Percentiles rank a stretch among this genome's conserved stretches.
These are phyloP conservation scores for Podila epicladia DNA, from an alignment of 192 early-diverging fungal genomes.

Conservation along the genomic window DNA sequence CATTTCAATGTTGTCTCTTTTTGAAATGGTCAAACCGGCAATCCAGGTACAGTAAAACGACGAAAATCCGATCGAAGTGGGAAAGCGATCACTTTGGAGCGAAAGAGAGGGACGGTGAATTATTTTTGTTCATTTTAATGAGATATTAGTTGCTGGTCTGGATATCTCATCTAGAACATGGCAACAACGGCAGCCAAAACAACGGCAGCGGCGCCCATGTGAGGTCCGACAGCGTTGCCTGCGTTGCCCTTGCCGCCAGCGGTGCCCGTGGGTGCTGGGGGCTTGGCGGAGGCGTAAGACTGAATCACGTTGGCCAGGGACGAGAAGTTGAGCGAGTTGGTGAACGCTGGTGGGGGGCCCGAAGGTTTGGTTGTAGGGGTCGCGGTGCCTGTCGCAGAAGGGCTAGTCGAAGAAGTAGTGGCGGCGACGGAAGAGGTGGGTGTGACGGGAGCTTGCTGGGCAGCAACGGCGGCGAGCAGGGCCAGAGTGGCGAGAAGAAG, in stretches of 20 bases:
- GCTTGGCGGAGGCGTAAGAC: background rate
- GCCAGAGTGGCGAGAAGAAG: conserved; percentile 22
- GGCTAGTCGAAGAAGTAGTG: background rate
- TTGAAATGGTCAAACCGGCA: no score
- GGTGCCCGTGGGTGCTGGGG: background rate
- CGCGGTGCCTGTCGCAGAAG: background rate
- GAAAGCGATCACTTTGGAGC: background rate
- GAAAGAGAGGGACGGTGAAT: no score
- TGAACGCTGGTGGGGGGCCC: background rate
- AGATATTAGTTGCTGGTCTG: background rate
- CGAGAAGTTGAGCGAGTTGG: background rate
- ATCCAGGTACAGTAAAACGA: background rate
- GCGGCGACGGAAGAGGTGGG: background rate
- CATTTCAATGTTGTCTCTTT: no score
- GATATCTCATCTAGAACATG: background rate
- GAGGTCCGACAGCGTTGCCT: conserved; percentile 8
- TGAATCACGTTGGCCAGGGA: background rate
- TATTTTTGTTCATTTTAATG: conserved; percentile 1
- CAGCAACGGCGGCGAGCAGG: background rate
- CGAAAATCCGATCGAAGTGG: background rate
- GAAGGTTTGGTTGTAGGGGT: background rate
- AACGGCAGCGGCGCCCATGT: conserved; percentile 5
- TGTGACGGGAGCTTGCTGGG: background rate
- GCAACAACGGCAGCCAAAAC: conserved; percentile 24
- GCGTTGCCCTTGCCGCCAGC: background rate